Base-by-base conservation (phyloP, 768 basidiomycete genomes). In the Neoboletus magnificus region DNA sequence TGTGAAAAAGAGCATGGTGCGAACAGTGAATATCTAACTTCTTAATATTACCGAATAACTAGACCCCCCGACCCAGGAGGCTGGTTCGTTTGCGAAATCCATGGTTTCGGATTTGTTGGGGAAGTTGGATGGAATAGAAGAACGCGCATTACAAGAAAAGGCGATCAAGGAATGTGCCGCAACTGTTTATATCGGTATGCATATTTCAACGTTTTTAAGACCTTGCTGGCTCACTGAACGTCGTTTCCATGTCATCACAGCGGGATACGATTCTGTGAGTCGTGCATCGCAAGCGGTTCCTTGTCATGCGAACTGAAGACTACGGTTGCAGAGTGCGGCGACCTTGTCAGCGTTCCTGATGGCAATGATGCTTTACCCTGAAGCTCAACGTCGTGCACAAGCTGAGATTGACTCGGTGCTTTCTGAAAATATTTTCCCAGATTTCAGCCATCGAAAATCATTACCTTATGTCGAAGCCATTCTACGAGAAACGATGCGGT, bases 401-500 rank as follows among this genome's bases (percentile, higher is more conserved):
- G 61, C 61, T 10, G 70, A 69, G 52, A 68, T 74, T 3, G 71
- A 72, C 29, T 53, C 59, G 12, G 56, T 57, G 52, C 52, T 65
- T 44, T 50, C 51, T 16, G 41, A 41, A 13, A 43, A 55, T 10
- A 36, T 37, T 20, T 50, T 67, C 2, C 70, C 67, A 9, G 68
- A 67, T 46, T 70, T 71, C 35, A 53, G 52, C 25, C 63, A 71
- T 42, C 55, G 68, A 32, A 46, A 54, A 36, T 66, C 56, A 13
- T 33, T 69, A 4, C 68, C 68, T 30, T 69, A 69, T 45, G 55
- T 69, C n/a, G 68, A 69, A 29, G 68, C 68, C 8, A 43, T 71
- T 32, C 51, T 69, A n/a, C 57, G 68, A 43, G 71, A 72, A 49
- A 66, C 66, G 18, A 61, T 71, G 59, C 65, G 71, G 43, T 74